phyloP scores from a whole-genome alignment of 2,329 filamentous ascomycete genomes.

The Cryphonectria radicalis region DNA sequence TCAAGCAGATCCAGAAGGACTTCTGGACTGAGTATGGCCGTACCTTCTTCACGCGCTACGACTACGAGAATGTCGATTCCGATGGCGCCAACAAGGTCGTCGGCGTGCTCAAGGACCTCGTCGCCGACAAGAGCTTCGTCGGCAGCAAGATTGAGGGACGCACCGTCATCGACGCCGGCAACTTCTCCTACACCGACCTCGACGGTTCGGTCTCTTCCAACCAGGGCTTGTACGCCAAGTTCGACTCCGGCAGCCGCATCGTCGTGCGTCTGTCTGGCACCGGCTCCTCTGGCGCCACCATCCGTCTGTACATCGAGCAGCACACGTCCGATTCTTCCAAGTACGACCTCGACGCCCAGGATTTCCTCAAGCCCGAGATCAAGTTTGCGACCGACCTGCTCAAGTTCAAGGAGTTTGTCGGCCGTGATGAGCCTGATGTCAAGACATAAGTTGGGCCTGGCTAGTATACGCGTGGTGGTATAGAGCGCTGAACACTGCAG shows the following conservation, averaged over 20 bases:
- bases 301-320: constrained; percentile 96
- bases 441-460: constrained; percentile 70
- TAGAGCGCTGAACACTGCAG: constrained; percentile 10
- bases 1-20: constrained; percentile 93
- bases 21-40: constrained; percentile 97
- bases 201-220: constrained; percentile 95
- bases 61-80: constrained; percentile 94
- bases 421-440: constrained; percentile 91
- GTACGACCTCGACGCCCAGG: constrained; percentile 84
- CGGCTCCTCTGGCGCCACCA: constrained; percentile 92
- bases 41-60: constrained; percentile 98
- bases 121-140: constrained; percentile 74
- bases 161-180: constrained; percentile 86
- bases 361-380: constrained; percentile 90
- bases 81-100: constrained; percentile 92
- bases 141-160: constrained; percentile 80
- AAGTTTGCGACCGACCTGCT: constrained; percentile 81
- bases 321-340: constrained; percentile 81
- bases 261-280: constrained; percentile 95
- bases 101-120: constrained; percentile 76
- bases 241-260: constrained; percentile 92
- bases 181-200: constrained; percentile 99
- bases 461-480: neutral
- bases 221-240: constrained; percentile 93
- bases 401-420: constrained; percentile 92